A percentile compares a stretch with the other conserved stretches of the same genome.
phyloP scores from a whole-genome alignment of 352 stramenopile species.

The Peronosclerospora sorghi region DNA sequence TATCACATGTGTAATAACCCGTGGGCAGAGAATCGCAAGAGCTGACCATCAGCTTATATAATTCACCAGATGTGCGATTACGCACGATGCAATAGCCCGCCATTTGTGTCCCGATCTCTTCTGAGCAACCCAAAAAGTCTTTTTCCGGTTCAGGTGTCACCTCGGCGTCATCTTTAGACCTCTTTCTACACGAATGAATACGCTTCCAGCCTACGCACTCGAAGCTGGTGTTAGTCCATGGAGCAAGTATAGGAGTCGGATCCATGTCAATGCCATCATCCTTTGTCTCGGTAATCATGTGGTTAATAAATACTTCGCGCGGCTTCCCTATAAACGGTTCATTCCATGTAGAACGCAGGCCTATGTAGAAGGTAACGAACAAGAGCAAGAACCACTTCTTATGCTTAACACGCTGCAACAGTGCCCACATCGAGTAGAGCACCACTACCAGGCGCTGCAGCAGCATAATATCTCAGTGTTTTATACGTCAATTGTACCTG shows the following conservation, averaged over 20 bases:
- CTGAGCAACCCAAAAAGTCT: slow-evolving; percentile 58
- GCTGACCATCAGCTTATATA: slow-evolving; percentile 77
- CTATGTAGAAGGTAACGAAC: slow-evolving; percentile 39
- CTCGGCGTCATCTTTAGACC: slow-evolving; percentile 26
- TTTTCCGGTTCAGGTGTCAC: slow-evolving; percentile 46
- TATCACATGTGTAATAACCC: slow-evolving; percentile 67
- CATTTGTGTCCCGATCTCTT: slow-evolving; percentile 59
- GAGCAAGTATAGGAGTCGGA: slow-evolving; percentile 36
- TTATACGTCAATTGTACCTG: slow-evolving; percentile 6
- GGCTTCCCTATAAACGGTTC: slow-evolving; percentile 44
- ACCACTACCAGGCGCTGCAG: slow-evolving; percentile 63
- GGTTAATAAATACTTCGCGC: slow-evolving; percentile 63
- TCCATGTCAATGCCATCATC: slow-evolving; percentile 49
- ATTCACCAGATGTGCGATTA: slow-evolving; percentile 69
- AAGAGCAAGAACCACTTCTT: slow-evolving; percentile 60
- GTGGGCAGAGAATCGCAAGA: slow-evolving; percentile 59
- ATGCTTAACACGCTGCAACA: slow-evolving; percentile 53
- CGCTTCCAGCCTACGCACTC: slow-evolving; percentile 82
- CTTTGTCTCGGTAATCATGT: slow-evolving; percentile 56
- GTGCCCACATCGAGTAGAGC: slow-evolving; percentile 45
- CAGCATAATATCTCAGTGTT: slow-evolving; percentile 29
- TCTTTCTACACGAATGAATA: slow-evolving; percentile 54
- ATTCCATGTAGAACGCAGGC: slow-evolving; percentile 40
- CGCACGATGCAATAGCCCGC: slow-evolving; percentile 77
- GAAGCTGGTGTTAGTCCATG: slow-evolving; percentile 71